Conservation (phyloP, 352 stramenopile species). For the Globisporangium nunn region DNA sequence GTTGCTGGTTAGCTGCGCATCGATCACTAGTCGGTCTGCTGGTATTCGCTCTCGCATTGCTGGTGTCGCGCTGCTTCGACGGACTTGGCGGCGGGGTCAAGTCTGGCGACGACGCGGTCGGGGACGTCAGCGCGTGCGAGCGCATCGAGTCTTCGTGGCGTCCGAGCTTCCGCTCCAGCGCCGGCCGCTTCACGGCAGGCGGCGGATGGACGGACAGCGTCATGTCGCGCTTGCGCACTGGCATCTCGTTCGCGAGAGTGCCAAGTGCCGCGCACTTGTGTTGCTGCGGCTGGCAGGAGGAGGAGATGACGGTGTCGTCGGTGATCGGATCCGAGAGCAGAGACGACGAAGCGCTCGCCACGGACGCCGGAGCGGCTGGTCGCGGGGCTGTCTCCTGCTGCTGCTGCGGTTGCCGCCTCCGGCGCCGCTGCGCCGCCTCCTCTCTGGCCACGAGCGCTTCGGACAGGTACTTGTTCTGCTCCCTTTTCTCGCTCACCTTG, state of each 20-base stretch:
- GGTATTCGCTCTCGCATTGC: background rate
- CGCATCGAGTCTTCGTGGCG: constrained; percentile 5
- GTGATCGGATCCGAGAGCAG: constrained; percentile 8
- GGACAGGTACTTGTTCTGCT: constrained; percentile 52
- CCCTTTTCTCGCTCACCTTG: constrained; percentile 44
- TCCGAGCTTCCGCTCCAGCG: constrained; percentile 2
- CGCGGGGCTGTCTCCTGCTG: background rate
- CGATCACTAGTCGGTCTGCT: too few species aligned
- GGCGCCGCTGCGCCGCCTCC: background rate
- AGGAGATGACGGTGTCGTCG: background rate
- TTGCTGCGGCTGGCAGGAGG: constrained; percentile 17
- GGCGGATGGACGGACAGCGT: constrained; percentile 17
- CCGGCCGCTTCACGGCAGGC: constrained; percentile 9
- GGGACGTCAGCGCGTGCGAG: constrained; percentile 35
- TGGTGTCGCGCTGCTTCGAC: constrained; percentile 17
- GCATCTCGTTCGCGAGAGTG: too few species aligned
- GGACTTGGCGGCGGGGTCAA: constrained; percentile 30
- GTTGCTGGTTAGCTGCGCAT: constrained; percentile 15
- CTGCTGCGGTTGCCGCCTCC: background rate
- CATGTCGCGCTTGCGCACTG: constrained; percentile 18
- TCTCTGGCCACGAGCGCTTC: constrained; percentile 35
- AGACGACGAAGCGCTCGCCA: constrained; percentile 7
- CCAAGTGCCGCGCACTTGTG: background rate
- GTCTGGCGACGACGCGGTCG: constrained; percentile 47
- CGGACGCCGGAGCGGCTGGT: background rate